These are phyloP conservation scores for Solanum sejunctum DNA, from an alignment of 257 asterid species.

Conservation along the genomic window DNA sequence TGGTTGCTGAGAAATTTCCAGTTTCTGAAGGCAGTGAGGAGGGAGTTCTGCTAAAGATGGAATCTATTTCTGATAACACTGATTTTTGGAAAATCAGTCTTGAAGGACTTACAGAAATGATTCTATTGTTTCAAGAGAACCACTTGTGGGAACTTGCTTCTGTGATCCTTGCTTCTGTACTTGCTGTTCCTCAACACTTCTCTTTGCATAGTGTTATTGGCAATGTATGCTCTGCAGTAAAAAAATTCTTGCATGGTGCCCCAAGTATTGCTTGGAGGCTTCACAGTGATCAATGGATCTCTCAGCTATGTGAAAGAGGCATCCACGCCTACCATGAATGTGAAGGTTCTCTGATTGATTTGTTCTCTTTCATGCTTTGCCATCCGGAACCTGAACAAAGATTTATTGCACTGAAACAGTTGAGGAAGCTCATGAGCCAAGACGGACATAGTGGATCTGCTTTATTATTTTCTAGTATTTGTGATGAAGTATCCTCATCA, in stretches of 20 bases:
- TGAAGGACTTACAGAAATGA: conserved; percentile 46
- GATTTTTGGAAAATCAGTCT: conserved; percentile 49
- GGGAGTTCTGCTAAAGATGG: conserved; percentile 10
- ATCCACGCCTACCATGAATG: conserved; percentile 34
- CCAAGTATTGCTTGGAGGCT: conserved; percentile 78
- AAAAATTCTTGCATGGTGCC: conserved; percentile 49
- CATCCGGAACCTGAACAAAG: conserved; percentile 97
- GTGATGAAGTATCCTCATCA: conserved; percentile 20
- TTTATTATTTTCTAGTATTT: conserved; percentile 21
- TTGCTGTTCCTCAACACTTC: conserved; percentile 45
- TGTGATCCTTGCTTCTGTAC: conserved; percentile 56
- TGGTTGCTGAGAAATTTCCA: conserved; percentile 21
- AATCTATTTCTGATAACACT: conserved; percentile 16
- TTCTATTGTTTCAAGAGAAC: conserved; percentile 51
- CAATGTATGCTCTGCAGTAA: conserved; percentile 46
- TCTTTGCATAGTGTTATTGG: conserved; percentile 38
- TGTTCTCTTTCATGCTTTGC: conserved; percentile 60
- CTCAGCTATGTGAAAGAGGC: conserved; percentile 48
- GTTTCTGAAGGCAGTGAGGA: conserved; percentile 23
- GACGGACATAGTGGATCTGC: conserved; percentile 34
- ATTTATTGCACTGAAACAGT: conserved; percentile 72
- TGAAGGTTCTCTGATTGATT: conserved; percentile 49
- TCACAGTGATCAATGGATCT: conserved; percentile 59
- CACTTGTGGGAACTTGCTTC: conserved; percentile 85
- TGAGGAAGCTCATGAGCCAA: conserved; percentile 61